Conservation (phyloP, 305 asterid genomes). For the Solanum hybrid region DNA sequence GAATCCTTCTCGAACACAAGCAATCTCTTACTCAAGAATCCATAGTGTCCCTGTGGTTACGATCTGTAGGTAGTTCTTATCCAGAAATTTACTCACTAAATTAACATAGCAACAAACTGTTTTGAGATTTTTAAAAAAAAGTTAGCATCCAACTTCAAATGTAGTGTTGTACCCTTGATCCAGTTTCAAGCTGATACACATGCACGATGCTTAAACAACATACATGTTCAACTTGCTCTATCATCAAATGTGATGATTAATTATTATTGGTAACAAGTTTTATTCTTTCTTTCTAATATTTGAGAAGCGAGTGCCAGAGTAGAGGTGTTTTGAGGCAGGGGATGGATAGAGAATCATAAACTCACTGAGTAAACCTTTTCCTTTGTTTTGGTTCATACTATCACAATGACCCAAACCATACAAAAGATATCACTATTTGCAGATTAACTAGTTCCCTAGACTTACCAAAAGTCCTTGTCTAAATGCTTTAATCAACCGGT, state of each 20-base stretch:
- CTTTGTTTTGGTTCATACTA: neutral
- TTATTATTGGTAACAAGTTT: neutral
- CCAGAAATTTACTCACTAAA: neutral
- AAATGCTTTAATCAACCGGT: neutral
- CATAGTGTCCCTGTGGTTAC: neutral
- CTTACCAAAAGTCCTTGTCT: neutral
- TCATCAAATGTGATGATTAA: neutral
- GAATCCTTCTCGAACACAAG: neutral
- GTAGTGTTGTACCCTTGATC: neutral
- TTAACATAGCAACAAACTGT: neutral
- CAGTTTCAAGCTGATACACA: neutral
- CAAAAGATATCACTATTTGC: neutral
- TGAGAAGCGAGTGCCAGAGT: neutral
- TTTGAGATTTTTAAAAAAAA: fast-evolving
- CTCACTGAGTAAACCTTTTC: neutral
- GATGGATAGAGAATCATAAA: neutral
- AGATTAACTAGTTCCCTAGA: neutral
- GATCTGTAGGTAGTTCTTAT: neutral
- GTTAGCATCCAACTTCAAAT: neutral
- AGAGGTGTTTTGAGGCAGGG: neutral
- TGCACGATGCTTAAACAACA: neutral
- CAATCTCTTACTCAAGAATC: neutral
- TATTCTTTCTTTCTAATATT: neutral
- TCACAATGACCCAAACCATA: neutral
- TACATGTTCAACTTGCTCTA: neutral